A percentile compares a stretch with the other conserved stretches of the same genome.
Conservation (phyloP, 257 asterid genomes). For the Penstemon newberryi region DNA sequence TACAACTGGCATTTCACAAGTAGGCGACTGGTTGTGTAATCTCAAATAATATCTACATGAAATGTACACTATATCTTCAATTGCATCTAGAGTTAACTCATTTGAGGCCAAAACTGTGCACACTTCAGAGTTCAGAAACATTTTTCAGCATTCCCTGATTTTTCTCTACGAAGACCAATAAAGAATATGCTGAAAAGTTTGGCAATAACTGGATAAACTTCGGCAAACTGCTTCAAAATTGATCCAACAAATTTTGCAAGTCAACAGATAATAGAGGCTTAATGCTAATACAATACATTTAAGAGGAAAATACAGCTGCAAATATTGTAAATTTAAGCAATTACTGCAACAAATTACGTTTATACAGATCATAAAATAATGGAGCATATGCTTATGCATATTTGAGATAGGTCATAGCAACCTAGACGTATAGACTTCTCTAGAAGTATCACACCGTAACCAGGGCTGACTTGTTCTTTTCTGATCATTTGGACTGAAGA, state of each 20-base stretch:
- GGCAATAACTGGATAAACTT: slow-evolving; percentile 17
- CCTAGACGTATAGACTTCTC: no score
- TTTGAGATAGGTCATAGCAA: no score
- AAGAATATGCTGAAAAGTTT: slow-evolving; percentile 19
- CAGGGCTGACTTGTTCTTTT: no score
- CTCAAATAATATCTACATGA: slow-evolving; percentile 15
- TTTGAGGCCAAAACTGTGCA: slow-evolving; percentile 28
- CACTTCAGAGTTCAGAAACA: slow-evolving; percentile 35
- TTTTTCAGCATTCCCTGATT: slow-evolving; percentile 46
- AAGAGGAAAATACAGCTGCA: slow-evolving; percentile 1
- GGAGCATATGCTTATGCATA: no score
- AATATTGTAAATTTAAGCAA: background rate
- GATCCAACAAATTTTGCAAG: slow-evolving; percentile 12
- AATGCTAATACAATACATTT: background rate
- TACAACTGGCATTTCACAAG: slow-evolving; percentile 21
- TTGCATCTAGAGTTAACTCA: slow-evolving; percentile 30
- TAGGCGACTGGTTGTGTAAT: slow-evolving; percentile 19
- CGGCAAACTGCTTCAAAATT: slow-evolving; percentile 17
- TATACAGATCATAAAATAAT: background rate
- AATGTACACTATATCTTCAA: slow-evolving; percentile 22
- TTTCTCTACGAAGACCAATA: slow-evolving; percentile 25
- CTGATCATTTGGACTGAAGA: no score
- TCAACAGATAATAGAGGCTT: slow-evolving; percentile 1
- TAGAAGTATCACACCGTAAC: no score
- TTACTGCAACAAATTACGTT: background rate